Base-by-base conservation (phyloP, 2,329 filamentous ascomycete genomes). In the Neopestalotiopsis clavispora region DNA sequence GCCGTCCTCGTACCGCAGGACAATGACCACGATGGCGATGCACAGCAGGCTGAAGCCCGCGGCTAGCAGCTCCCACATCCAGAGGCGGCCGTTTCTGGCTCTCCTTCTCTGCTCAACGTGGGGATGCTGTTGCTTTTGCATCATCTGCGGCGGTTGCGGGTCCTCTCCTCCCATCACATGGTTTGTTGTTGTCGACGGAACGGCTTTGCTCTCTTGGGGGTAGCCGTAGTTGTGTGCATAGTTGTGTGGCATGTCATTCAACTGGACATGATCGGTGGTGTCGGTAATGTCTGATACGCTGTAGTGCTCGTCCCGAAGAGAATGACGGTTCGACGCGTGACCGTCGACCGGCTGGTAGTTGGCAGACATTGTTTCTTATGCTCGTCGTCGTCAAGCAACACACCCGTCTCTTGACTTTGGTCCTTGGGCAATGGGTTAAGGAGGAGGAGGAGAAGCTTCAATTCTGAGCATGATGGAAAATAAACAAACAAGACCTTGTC, bases 1-100 rank as follows among this genome's bases (percentile, higher is more conserved):
- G 40, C 67, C 68, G 38, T 71, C 60, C 64, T 71, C 70, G 56
- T 67, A 52, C 12, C 30, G 7, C 9, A 71, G 57, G 14, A 70
- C 68, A 4, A 65, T 30, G 10, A 60, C 68, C 62, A 71, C 60
- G n/a, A 71, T 58, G 32, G 64, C 63, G 49, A 65, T 38, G 63
- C 63, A 65, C 56, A 65, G 4, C 4, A 67, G n/a, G 58, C 66
- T 67, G 32, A 67, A 61, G 14, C 20, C 38, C 23, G 57, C 45
- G 1, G 57, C 66, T 4, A 60, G 14, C 5, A 67, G 23, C 66
- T 67, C 66, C 66, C 66, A 67, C 58, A 63, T 63, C 66, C 66
- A 67, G 40, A 65, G 63, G 13, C 42, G 17, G 1, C 23, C 23
- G 17, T 52, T 52, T 20, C 45, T 52, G 17, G 45, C 45, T 17